phyloP scores from a whole-genome alignment of 2,329 filamentous ascomycete genomes.

The Beauveria sp. region DNA sequence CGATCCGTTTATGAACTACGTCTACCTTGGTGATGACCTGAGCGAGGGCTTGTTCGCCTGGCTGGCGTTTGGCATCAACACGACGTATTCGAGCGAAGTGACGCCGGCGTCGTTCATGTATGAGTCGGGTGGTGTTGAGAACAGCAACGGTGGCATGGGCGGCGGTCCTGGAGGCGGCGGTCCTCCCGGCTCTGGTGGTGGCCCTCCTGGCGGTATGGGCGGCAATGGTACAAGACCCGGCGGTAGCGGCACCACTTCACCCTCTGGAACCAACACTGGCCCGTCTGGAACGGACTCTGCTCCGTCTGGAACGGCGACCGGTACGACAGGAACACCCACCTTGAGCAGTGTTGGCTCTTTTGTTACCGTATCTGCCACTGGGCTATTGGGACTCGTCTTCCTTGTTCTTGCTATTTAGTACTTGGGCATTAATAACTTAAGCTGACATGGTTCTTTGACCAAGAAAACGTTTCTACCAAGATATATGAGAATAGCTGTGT shows the following conservation, averaged over 20 bases:
- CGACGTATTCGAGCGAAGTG: slow-evolving; percentile 16
- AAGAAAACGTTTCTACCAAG: no score
- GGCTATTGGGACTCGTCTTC: background rate
- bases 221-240: background rate
- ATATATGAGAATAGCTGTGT: no score
- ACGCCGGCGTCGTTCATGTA: slow-evolving; percentile 26
- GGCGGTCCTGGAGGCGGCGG: slow-evolving; percentile 11
- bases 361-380: background rate
- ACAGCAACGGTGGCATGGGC: slow-evolving; percentile 17
- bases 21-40: slow-evolving; percentile 44
- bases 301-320: background rate
- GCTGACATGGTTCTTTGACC: background rate
- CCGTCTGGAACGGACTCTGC: background rate
- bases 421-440: background rate
- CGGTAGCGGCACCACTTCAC: background rate
- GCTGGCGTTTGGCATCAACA: slow-evolving; percentile 45
- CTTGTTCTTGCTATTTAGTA: background rate
- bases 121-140: slow-evolving; percentile 24
- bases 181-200: background rate
- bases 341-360: background rate
- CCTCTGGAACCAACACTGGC: background rate
- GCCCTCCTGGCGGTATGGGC: background rate
- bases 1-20: slow-evolving; percentile 52
- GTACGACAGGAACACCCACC: background rate
- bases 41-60: slow-evolving; percentile 46